Base-by-base conservation (phyloP, 495 filamentous ascomycete genomes). In the Tuber umbilicatum region DNA sequence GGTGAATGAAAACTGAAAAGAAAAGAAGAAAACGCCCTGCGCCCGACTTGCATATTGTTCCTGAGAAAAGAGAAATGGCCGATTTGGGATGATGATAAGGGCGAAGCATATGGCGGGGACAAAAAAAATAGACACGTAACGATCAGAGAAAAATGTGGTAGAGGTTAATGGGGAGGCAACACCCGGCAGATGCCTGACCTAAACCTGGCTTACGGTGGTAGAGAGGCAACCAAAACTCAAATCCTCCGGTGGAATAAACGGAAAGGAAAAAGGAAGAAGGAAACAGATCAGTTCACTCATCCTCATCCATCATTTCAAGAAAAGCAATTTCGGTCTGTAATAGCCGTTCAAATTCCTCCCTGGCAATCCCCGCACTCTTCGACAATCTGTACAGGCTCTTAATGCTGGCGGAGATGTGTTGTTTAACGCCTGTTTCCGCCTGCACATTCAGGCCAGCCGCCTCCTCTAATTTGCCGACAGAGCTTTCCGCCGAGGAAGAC, bases 331-430 rank as follows among this genome's bases (percentile, higher is more conserved):
- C 95, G 5, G 87, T 92, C 84, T 87, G 86, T 3, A 99, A 88
- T 75, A 97, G 83, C 71, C 88, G 85, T 83, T 94, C 91, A 84
- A 99, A 97, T 77, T 97, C 94, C 39, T 87, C 87, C 70, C 92
- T 86, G 69, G 92, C 90, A 76, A 99, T 93, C 3, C 95, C 95
- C 31, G 89, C 89, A 23, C 89, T 87, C 79, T 89, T 89, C 67
- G 93, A 93, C 43, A 99, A 85, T 50, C 93, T 86, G 81, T 91
- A 97, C 76, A 99, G 83, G 83, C 92, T 95, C 86, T 97, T 94
- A 75, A 99, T 89, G 81, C 90, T 94, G 10, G 92, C 89, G 67
- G 91, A 89, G 39, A 99, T 90, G 83, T 97, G 95, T 83, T 97
- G 93, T 83, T 93, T 92, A 35, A 97, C 89, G 5, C 90, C 94